Evolutionary conservation across 139 green algal species (phyloP).

Genomic region (Deuterostichococcus epilithicus): DNA sequence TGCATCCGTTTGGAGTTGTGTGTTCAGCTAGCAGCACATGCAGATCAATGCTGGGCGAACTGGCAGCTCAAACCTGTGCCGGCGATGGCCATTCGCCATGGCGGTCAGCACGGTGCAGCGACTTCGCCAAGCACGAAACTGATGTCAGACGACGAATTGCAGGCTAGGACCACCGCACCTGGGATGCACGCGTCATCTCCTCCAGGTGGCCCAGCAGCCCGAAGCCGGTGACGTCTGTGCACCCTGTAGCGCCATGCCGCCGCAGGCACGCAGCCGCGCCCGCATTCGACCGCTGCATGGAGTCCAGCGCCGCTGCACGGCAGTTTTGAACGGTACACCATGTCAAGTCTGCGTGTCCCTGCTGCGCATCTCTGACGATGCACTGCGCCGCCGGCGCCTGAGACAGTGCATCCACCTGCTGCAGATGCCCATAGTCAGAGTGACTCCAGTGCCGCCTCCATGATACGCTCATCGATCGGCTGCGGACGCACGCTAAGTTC

Average conservation of each 20-base stretch:
- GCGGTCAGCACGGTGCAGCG: background rate
- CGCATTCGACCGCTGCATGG: slow-evolving; percentile 60
- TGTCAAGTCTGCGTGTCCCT: too few relatives aligned
- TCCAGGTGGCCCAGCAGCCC: slow-evolving; percentile 77
- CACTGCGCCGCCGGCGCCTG: too few relatives aligned
- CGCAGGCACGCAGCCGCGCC: slow-evolving; percentile 44
- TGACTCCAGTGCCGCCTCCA: slow-evolving; percentile 25
- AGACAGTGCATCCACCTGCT: too few relatives aligned
- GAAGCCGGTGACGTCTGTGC: slow-evolving; percentile 93
- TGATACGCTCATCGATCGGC: background rate
- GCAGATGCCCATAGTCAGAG: too few relatives aligned
- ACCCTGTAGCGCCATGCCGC: slow-evolving; percentile 50
- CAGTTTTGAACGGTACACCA: background rate
- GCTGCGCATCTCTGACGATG: too few relatives aligned
- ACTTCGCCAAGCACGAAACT: too few relatives aligned
- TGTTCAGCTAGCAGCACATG: too few relatives aligned
- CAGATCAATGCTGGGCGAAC: too few relatives aligned
- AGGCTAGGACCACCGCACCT: slow-evolving; percentile 30
- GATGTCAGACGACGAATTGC: background rate
- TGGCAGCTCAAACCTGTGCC: too few relatives aligned
- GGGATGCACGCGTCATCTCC: slow-evolving; percentile 64
- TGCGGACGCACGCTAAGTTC: slow-evolving; percentile 21
- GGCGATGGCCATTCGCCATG: too few relatives aligned
- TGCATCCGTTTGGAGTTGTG: too few relatives aligned
- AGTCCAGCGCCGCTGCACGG: slow-evolving; percentile 16